phyloP scores from a whole-genome alignment of 2,329 filamentous ascomycete genomes.

The Eurotiales sp. region DNA sequence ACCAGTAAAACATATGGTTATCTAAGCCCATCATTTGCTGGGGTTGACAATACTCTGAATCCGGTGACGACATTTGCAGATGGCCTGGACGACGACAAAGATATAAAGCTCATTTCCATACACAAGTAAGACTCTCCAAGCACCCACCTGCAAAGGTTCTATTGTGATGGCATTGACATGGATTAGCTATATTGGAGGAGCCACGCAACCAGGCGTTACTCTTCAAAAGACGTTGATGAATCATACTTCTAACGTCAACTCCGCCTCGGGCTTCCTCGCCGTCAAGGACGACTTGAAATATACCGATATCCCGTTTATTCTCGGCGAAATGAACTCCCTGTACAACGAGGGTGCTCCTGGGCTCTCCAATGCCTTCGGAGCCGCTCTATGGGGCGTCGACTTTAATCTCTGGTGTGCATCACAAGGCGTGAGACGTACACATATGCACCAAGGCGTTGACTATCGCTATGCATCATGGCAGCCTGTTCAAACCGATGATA shows the following conservation, averaged over 20 bases:
- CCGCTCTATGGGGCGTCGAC: slow-evolving; percentile 14
- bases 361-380: slow-evolving; percentile 14
- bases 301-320: slow-evolving; percentile 8
- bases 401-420: slow-evolving; percentile 10
- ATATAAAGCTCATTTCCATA: slow-evolving; percentile 8
- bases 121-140: slow-evolving; percentile 4
- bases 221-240: slow-evolving; percentile 13
- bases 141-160: not conserved
- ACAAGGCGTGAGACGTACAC: slow-evolving; percentile 3
- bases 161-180: too few relatives aligned
- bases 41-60: slow-evolving; percentile 1
- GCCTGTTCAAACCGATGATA: slow-evolving; percentile 5
- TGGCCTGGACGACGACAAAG: not conserved
- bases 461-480: slow-evolving; percentile 13
- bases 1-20: slow-evolving; percentile 5
- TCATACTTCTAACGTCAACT: slow-evolving; percentile 4
- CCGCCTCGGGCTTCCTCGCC: not conserved
- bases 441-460: slow-evolving; percentile 12
- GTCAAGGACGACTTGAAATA: slow-evolving; percentile 1
- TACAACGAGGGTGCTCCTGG: slow-evolving; percentile 13
- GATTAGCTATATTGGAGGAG: slow-evolving; percentile 9
- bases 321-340: slow-evolving; percentile 12
- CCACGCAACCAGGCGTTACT: slow-evolving; percentile 6
- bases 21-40: slow-evolving; percentile 12
- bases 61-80: slow-evolving; percentile 3